Base-by-base conservation (phyloP, 352 stramenopile species). In the Phytophthora hybrid region DNA sequence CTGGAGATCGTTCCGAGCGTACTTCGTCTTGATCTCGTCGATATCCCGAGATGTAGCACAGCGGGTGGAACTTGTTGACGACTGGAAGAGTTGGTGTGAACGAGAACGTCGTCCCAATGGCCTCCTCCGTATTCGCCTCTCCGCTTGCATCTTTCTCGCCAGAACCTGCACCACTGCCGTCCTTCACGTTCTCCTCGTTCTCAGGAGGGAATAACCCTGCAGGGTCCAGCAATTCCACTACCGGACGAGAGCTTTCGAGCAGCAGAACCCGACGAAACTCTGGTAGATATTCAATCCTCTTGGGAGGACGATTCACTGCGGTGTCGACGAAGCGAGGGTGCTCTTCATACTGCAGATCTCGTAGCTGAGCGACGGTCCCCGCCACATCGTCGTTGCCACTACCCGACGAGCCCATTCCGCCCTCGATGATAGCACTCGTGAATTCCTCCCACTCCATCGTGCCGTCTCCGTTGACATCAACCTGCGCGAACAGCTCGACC, bases 361-460 rank as follows among this genome's bases (percentile, higher is more conserved):
- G 75, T 79, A 83, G 85, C 41, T 88, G 76, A 9, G 79, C 62
- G 8, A 79, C 76, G 31, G 84, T 72, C 19, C 78, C 76, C 6
- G 55, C 81, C 0, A 74, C 80, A 47, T 82, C 69, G 7, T 78
- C 69, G 6, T 61, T 73, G 18, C 34, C 64, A 9, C 62, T 46
- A 53, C 71, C 23, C 0, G 71, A 71, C 0, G 75, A 80, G 11
- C 86, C 78, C 88, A 95, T 93, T 61, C 88, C 87, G 29, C 83
- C 85, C 65, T 95, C 88, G 59, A 95, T 93, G 59, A 95, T 91
- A 8, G 87, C 86, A 29, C 81, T 91, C 34, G 88, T 95, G 56
- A 95, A 95, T 68, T 95, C 88, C 31, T 95, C 88, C 88, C 88
- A 95, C 57, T 90, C 84, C 88, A 93, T 95, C 10, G 81, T 82